Evolutionary conservation across 2,329 filamentous ascomycete genomes (phyloP).

Genomic region (Pestalotiopsis fici): DNA sequence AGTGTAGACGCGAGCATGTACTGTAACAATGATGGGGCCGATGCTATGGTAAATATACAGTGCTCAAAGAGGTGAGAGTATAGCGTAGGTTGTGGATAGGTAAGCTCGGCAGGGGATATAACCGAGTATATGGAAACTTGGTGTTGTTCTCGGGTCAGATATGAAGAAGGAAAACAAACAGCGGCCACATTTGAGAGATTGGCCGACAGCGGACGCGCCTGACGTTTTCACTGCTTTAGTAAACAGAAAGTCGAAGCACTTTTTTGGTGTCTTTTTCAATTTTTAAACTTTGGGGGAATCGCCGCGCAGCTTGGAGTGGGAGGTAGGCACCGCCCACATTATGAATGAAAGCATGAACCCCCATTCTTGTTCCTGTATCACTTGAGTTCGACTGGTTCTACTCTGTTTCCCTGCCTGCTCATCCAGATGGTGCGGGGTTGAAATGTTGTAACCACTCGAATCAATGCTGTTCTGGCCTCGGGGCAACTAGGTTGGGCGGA

Average conservation of each 20-base stretch:
- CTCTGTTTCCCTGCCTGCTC: neutral
- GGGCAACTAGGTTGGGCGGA: neutral
- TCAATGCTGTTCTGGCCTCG: neutral
- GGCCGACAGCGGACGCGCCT: neutral
- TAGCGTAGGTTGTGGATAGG: neutral
- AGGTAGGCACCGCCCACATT: neutral
- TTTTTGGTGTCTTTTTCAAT: neutral
- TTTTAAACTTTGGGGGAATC: neutral
- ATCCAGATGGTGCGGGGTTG: constrained; percentile 7
- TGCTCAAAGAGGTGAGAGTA: neutral
- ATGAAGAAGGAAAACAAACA: neutral
- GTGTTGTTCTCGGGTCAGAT: neutral
- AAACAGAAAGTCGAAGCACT: neutral
- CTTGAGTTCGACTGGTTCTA: neutral
- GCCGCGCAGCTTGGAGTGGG: neutral
- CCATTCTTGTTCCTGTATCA: neutral
- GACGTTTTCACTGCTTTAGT: neutral
- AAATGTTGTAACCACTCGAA: neutral
- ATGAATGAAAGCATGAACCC: neutral
- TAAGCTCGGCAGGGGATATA: neutral
- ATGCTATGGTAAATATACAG: neutral
- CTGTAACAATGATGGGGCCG: neutral
- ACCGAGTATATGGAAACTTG: neutral
- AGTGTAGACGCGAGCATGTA: neutral
- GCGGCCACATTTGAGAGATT: neutral